Base-by-base conservation (phyloP, 225 moss, liverwort and hornwort genomes). In the Bryoerythrophyllum caledonicum region DNA sequence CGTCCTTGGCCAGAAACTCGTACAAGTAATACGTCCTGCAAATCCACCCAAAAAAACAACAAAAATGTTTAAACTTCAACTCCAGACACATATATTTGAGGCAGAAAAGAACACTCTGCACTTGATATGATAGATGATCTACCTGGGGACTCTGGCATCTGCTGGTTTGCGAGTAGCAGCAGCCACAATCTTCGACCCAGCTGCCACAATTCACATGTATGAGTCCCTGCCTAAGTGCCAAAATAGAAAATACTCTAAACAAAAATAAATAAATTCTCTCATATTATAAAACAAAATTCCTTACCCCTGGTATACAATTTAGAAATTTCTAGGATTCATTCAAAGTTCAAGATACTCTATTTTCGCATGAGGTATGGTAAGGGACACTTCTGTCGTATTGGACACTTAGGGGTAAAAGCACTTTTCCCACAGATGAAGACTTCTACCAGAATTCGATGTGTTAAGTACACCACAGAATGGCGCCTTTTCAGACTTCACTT, bases 21-120 rank as follows among this genome's bases (percentile, higher is more conserved):
- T 95, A 99, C 32, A 92, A 63, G 74, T 99, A 99, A 53, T 99
- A 99, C 34, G 90, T 95, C 80, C 99, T 99, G 62, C 34, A 51
- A 60, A 41, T 54, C 55, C 38, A 38, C 63, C 48, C 48, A 68
- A 52, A 9, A 28, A 38, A 75, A 25, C 8, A 6, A 46, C 8
- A 6, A 46, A 53, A 38, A 20, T 16, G 9, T 60, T 68, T 60
- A 70, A 30, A 38, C 21, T 17, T 70, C 2, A 17, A 58, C 72
- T 43, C 52, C n/a, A 23, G 11, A 26, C 21, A 27, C 16, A 26
- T 15, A 43, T n/a, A 71, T 49, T 35, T 55, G 10, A 74, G 26
- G 14, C 40, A 38, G 38, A 38, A 38, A 38, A 38, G 38, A 38
- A 38, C 38, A 37, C 1, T 37, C 6, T 6, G 37, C 37, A 37